phyloP scores from a whole-genome alignment of 306 rosid genomes.

The Biancaea sappan region DNA sequence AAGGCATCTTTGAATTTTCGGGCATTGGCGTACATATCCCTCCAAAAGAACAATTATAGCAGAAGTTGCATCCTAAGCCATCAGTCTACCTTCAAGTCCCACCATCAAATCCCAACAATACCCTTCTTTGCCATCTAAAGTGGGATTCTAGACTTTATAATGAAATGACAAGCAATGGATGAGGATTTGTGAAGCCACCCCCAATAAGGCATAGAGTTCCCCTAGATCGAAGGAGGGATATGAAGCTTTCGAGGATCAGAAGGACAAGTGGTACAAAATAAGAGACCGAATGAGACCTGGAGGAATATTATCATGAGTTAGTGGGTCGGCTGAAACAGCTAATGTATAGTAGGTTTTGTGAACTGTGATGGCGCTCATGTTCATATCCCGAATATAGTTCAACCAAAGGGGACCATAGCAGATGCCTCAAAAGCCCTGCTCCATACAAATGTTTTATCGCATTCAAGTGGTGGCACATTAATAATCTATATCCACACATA shows the following conservation, averaged over 20 bases:
- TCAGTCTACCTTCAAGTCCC: not conserved
- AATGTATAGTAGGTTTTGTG: not conserved
- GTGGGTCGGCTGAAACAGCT: conserved; percentile 35
- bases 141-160: conserved; percentile 1
- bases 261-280: not conserved
- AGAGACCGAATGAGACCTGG: too few relatives aligned
- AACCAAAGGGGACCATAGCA: conserved; percentile 37
- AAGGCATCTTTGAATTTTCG: conserved; percentile 48
- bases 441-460: conserved; percentile 25
- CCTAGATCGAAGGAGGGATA: not conserved
- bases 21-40: conserved; percentile 14
- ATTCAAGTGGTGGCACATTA: not conserved
- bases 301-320: conserved; percentile 26
- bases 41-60: not conserved
- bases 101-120: not conserved
- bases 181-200: not conserved
- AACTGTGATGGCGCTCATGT: not conserved
- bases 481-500: not conserved
- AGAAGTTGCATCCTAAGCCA: not conserved
- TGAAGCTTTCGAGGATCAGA: not conserved
- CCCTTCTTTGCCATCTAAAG: not conserved
- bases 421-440: conserved; percentile 32
- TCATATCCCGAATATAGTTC: conserved; percentile 10
- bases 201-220: not conserved
- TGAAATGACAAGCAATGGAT: conserved; percentile 27